These are phyloP conservation scores for Xylaria castorea DNA, from an alignment of 495 filamentous ascomycete genomes.

Conservation along the genomic window DNA sequence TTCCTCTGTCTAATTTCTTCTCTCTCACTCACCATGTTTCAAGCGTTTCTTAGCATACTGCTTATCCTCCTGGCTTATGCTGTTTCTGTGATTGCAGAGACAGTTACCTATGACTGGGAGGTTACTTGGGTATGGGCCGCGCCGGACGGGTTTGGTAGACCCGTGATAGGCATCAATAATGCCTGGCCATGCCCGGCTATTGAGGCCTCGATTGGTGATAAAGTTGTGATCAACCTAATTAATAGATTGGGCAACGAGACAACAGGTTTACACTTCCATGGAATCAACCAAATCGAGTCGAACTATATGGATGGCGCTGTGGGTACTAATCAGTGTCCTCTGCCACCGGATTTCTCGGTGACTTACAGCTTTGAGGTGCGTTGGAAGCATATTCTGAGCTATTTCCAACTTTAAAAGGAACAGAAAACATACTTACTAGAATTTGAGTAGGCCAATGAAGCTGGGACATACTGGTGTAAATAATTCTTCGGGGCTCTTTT, in stretches of 20 bases:
- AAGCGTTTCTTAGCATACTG: neutral
- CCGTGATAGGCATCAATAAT: slow-evolving; percentile 80
- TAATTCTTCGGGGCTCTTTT: slow-evolving; percentile 44
- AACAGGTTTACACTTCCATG: slow-evolving; percentile 83
- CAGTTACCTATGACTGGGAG: slow-evolving; percentile 62
- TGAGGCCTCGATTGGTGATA: slow-evolving; percentile 74
- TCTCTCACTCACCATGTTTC: slow-evolving; percentile 1
- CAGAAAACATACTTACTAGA: slow-evolving; percentile 24
- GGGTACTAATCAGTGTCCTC: slow-evolving; percentile 72
- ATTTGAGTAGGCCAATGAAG: slow-evolving; percentile 58
- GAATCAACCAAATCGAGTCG: slow-evolving; percentile 74
- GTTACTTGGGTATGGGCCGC: slow-evolving; percentile 73
- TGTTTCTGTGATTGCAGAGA: slow-evolving; percentile 37
- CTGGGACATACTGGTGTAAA: slow-evolving; percentile 83
- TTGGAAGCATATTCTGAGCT: slow-evolving; percentile 33
- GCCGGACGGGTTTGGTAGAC: slow-evolving; percentile 69
- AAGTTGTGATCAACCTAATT: slow-evolving; percentile 69
- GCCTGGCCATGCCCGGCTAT: slow-evolving; percentile 75
- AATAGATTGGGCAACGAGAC: slow-evolving; percentile 77
- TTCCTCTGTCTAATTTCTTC: neutral
- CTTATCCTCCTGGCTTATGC: slow-evolving; percentile 32
- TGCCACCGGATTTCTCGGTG: slow-evolving; percentile 66
- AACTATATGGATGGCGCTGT: slow-evolving; percentile 77
- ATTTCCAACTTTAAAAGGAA: neutral
- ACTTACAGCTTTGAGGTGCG: slow-evolving; percentile 72